phyloP scores from a whole-genome alignment of 2,329 filamentous ascomycete species.

The Capronia epimyces region DNA sequence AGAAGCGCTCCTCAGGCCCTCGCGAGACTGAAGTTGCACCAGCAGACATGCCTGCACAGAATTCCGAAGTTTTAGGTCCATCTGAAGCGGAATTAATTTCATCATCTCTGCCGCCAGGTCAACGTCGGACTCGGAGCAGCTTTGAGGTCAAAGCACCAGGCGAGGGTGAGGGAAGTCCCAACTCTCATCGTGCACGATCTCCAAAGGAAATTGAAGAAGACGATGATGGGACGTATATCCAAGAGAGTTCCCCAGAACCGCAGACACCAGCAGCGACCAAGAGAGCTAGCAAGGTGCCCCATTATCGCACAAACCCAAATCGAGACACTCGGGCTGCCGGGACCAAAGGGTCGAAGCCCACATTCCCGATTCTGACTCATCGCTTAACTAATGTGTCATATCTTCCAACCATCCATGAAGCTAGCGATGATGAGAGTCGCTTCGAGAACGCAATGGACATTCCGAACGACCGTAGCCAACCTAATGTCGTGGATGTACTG shows the following conservation, averaged over 20 bases:
- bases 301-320: not conserved
- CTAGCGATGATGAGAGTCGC: constrained; percentile 25
- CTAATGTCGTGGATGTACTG: constrained; percentile 51
- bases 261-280: constrained; percentile 17
- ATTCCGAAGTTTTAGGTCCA: not conserved
- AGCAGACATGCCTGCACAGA: not conserved
- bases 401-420: constrained; percentile 27
- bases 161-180: not conserved
- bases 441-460: not conserved
- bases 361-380: constrained; percentile 33
- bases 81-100: not conserved
- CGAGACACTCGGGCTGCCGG: constrained; percentile 4
- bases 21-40: not conserved
- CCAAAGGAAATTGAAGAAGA: constrained; percentile 17
- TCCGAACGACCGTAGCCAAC: constrained; percentile 36
- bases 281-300: constrained; percentile 13
- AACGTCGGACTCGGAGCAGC: not conserved
- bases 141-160: not conserved
- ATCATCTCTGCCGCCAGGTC: not conserved
- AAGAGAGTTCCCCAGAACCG: constrained; percentile 21
- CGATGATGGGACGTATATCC: constrained; percentile 23
- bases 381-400: constrained; percentile 27
- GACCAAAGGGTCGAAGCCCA: constrained; percentile 12
- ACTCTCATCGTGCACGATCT: constrained; percentile 14
- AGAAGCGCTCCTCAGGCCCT: constrained; percentile 12